Evolutionary conservation across 2,329 filamentous ascomycete genomes (phyloP), one percentile per base, ranked within the genome.

Genomic region (Colletotrichum salicis): DNA sequence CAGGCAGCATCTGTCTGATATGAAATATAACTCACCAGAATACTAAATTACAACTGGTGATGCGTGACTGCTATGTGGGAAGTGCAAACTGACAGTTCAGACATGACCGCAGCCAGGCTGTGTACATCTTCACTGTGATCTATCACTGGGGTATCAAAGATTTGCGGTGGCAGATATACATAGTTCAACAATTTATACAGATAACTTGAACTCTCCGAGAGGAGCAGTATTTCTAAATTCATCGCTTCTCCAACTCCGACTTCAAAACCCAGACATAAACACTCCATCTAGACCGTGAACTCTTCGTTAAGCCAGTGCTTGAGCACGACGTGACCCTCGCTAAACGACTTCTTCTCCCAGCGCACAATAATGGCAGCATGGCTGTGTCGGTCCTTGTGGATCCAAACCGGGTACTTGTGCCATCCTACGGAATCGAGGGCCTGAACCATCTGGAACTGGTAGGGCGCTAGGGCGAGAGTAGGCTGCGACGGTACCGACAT

Each of bases 361-460:
- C 96, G 89, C 45, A 97, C 91, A 74, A 98, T 94, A 59, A 98
- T 97, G 3, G 95, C 95, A 0, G 95, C 96, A 81, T 98, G 96
- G 71, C 90, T 94, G 79, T 97, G 94, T n/a, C 86, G 84, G 66
- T 90, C 87, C 6, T 95, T 93, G 74, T 93, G 92, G 51, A 96
- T 95, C 82, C 92, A 91, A 4, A 95, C 89, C 1, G 87, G 89
- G 74, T 89, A 91, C 79, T 92, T 93, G 59, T 86, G 85, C 88
- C 89, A 92, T 5, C 87, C 86, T 2, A 92, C 79, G n/a, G 80
- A 79, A 76, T 98, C 91, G 60, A 98, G 84, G 11, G 90, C 89
- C 35, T 92, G 87, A 73, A 97, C 93, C 89, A 97, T 97, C 60
- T 89, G 87, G 79, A 97, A 97, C 82, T 98, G 96, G 59, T 91